Conservation (phyloP, 352 stramenopile genomes). For the Globisporangium cystogenes region DNA sequence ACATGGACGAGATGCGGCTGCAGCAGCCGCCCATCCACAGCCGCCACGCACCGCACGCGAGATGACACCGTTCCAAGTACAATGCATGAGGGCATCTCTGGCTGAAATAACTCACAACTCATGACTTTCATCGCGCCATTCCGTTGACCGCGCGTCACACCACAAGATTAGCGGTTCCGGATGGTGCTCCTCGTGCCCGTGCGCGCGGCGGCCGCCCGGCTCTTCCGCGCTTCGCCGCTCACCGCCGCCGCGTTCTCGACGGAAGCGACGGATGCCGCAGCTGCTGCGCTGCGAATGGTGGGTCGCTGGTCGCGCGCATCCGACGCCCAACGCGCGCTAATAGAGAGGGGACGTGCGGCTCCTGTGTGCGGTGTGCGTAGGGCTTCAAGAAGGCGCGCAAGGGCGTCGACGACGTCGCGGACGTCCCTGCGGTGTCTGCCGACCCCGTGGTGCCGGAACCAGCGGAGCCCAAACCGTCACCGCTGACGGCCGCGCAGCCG, state of each 20-base stretch:
- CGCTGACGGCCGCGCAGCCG: conserved; percentile 54
- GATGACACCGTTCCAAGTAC: too few species aligned
- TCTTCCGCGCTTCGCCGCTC: conserved; percentile 18
- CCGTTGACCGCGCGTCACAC: neutral
- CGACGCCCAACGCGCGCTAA: too few species aligned
- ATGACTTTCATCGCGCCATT: neutral
- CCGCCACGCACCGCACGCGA: too few species aligned
- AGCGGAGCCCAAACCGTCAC: conserved; percentile 35
- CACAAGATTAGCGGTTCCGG: neutral
- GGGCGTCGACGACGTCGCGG: conserved; percentile 15
- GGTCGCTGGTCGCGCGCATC: neutral
- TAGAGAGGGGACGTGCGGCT: neutral
- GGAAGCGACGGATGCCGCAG: conserved; percentile 63
- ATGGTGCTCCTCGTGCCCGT: conserved; percentile 40
- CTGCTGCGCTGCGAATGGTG: conserved; percentile 70
- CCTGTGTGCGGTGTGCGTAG: conserved; percentile 13
- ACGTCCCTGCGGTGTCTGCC: neutral
- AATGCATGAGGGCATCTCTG: neutral
- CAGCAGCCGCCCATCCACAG: neutral
- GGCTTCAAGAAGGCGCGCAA: conserved; percentile 54
- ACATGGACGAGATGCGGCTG: conserved; percentile 55
- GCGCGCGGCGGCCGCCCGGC: conserved; percentile 25
- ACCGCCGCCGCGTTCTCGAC: conserved; percentile 34
- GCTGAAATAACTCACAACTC: neutral
- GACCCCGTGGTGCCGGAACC: conserved; percentile 13